Evolutionary conservation across 108 stramenopile species (phyloP).

Genomic region (Licmophora abbreviata): DNA sequence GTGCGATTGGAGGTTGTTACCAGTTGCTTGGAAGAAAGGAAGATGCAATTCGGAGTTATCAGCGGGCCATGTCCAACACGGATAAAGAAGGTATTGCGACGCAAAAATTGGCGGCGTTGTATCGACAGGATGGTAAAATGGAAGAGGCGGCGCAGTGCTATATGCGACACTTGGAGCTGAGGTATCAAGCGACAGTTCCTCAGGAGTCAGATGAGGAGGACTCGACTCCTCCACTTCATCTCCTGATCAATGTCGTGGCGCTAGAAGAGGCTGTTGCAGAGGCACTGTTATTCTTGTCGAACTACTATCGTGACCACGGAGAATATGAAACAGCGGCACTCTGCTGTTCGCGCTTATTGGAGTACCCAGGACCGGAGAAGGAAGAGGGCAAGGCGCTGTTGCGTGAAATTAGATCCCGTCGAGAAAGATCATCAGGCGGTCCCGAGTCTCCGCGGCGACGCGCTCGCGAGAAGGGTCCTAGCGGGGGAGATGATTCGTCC

Average conservation of each 20-base stretch:
- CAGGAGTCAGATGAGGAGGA: slow-evolving; percentile 8
- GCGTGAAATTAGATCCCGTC: slow-evolving; percentile 73
- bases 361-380: slow-evolving; percentile 92
- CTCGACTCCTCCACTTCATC: slow-evolving; percentile 35
- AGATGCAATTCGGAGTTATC: slow-evolving; percentile 88
- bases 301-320: slow-evolving; percentile 67
- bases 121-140: slow-evolving; percentile 65
- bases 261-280: slow-evolving; percentile 86
- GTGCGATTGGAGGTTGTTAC: slow-evolving; percentile 88
- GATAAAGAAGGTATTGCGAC: slow-evolving; percentile 94
- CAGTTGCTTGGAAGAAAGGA: slow-evolving; percentile 51
- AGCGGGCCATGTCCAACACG: slow-evolving; percentile 80
- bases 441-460: too few species aligned
- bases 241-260: slow-evolving; percentile 50
- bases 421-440: too few species aligned
- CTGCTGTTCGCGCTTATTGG: slow-evolving; percentile 77
- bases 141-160: slow-evolving; percentile 92
- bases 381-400: slow-evolving; percentile 88
- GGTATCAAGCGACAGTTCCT: slow-evolving; percentile 51
- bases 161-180: slow-evolving; percentile 72
- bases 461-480: too few species aligned
- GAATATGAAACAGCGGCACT: slow-evolving; percentile 75
- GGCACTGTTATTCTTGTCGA: slow-evolving; percentile 82
- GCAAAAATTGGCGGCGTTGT: slow-evolving; percentile 83
- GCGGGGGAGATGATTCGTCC: too few species aligned